Evolutionary conservation across 2,329 filamentous ascomycete species (phyloP).

Genomic region (Fulvia fulva): DNA sequence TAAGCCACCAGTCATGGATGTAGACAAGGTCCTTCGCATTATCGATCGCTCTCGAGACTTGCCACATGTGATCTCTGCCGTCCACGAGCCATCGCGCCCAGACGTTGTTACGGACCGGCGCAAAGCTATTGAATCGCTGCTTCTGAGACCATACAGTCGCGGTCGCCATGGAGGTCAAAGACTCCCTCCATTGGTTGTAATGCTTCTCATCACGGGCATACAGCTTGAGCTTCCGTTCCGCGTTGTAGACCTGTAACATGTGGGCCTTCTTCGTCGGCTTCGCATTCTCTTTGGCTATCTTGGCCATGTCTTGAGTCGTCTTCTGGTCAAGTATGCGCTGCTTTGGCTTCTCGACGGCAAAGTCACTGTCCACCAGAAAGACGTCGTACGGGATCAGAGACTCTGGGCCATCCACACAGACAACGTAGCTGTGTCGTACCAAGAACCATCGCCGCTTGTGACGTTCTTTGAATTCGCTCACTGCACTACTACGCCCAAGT

Average conservation of each 20-base stretch:
- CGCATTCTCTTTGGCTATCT: conserved; percentile 57
- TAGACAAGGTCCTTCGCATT: conserved; percentile 98
- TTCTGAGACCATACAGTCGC: conserved; percentile 77
- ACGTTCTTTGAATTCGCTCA: conserved; percentile 71
- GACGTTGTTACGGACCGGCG: conserved; percentile 78
- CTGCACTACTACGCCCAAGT: conserved; percentile 33
- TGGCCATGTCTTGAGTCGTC: conserved; percentile 60
- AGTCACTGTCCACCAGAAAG: conserved; percentile 89
- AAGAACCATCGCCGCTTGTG: conserved; percentile 96
- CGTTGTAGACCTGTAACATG: conserved; percentile 80
- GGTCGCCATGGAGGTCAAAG: conserved; percentile 77
- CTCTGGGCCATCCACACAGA: conserved; percentile 96
- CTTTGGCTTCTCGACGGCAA: conserved; percentile 72
- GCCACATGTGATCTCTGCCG: conserved; percentile 98
- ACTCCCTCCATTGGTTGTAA: conserved; percentile 88
- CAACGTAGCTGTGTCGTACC: conserved; percentile 94
- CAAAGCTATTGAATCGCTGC: conserved; percentile 90
- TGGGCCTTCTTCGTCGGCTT: conserved; percentile 67
- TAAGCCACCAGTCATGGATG: conserved; percentile 99
- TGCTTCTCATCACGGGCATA: conserved; percentile 87
- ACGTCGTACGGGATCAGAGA: conserved; percentile 99
- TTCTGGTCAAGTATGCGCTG: conserved; percentile 47
- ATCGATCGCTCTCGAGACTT: conserved; percentile 91
- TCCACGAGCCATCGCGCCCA: conserved; percentile 97
- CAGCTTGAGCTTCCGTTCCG: conserved; percentile 86